A percentile compares a stretch with the other conserved stretches of the same genome.
These are phyloP conservation scores for Brassica hybrid DNA, from an alignment of 441 rosid species.

Conservation along the genomic window DNA sequence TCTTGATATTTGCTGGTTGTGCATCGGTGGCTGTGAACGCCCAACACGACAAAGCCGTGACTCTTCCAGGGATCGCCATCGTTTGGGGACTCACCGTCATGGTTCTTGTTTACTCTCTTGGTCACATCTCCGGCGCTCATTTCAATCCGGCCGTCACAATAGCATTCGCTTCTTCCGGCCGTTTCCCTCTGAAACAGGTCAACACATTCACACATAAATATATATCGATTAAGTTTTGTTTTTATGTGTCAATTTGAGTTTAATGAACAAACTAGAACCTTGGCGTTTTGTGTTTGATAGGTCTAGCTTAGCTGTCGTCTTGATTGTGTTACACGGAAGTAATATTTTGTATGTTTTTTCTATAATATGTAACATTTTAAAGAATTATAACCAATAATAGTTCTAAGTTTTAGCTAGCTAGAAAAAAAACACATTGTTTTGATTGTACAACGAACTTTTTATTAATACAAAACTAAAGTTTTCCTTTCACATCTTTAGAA, in stretches of 20 bases:
- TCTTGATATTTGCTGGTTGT: conserved; percentile 91
- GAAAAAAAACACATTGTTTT: neutral
- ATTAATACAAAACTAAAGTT: neutral
- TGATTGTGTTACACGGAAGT: conserved; percentile 32
- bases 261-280: conserved; percentile 34
- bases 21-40: conserved; percentile 75
- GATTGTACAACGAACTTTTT: neutral
- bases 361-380: neutral
- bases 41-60: conserved; percentile 68
- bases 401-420: neutral
- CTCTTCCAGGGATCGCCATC: conserved; percentile 73
- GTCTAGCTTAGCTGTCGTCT: conserved; percentile 25
- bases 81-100: conserved; percentile 92
- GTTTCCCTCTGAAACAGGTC: conserved; percentile 87
- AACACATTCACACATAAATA: neutral
- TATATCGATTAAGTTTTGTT: conserved; percentile 7
- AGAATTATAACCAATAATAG: neutral
- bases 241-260: conserved; percentile 16
- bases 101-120: conserved; percentile 85
- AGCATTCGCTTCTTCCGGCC: conserved; percentile 79
- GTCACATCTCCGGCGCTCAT: conserved; percentile 98
- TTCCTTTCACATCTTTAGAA: neutral
- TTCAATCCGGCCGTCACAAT: conserved; percentile 94
- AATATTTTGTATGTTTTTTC: neutral
- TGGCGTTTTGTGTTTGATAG: conserved; percentile 14